A percentile compares a stretch with the other conserved stretches of the same genome.
These are phyloP conservation scores for Zalaria sp. DNA, from an alignment of 2,329 filamentous ascomycete species.

Conservation along the genomic window DNA sequence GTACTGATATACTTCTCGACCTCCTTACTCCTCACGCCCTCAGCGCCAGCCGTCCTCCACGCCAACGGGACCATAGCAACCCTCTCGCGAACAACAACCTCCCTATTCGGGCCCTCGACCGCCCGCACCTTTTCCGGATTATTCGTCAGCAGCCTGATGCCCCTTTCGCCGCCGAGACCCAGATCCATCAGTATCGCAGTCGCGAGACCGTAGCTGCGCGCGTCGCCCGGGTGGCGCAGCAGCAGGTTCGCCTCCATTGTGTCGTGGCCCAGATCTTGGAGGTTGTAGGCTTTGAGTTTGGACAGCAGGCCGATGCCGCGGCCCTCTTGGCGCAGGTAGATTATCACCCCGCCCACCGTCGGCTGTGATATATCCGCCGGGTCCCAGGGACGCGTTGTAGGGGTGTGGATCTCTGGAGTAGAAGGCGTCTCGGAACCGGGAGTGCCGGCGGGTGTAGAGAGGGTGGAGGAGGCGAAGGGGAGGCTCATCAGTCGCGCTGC, in stretches of 20 bases:
- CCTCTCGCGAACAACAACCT: conserved; percentile 75
- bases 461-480: conserved; percentile 2
- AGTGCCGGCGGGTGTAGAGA: conserved; percentile 1
- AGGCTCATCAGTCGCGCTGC: conserved; percentile 71
- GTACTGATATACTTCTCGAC: conserved; percentile 90
- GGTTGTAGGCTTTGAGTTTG: conserved; percentile 95
- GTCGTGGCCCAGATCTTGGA: conserved; percentile 93
- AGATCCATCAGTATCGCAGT: conserved; percentile 88
- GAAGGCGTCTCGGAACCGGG: not conserved
- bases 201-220: conserved; percentile 86
- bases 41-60: conserved; percentile 66
- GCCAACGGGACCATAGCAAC: conserved; percentile 92
- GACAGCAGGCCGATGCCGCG: conserved; percentile 88
- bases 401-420: too few relatives aligned
- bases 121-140: conserved; percentile 95
- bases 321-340: conserved; percentile 91
- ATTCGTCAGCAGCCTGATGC: conserved; percentile 79
- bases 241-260: conserved; percentile 93
- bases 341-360: conserved; percentile 69
- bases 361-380: conserved; percentile 3
- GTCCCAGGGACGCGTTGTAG: too few relatives aligned
- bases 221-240: conserved; percentile 84
- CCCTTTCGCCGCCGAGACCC: conserved; percentile 51
- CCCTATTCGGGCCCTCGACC: conserved; percentile 79
- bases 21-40: conserved; percentile 74